phyloP scores from a whole-genome alignment of 768 basidiomycete genomes.

The Kwoniella dendrophila region DNA sequence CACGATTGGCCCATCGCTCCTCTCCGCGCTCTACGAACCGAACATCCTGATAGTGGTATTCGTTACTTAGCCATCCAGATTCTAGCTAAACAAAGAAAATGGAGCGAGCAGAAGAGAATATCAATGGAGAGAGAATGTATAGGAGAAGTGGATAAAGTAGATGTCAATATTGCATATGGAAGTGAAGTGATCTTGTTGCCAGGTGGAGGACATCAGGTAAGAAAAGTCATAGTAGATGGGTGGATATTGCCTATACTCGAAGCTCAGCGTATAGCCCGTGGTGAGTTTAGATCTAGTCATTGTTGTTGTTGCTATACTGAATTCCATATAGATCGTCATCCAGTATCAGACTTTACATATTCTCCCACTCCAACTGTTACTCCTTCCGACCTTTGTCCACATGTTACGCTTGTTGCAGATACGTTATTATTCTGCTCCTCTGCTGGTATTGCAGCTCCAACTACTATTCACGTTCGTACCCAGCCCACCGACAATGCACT shows the following conservation, averaged over 20 bases:
- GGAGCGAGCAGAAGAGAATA: slow-evolving; percentile 75
- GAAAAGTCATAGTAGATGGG: slow-evolving; percentile 63
- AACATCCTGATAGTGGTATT: slow-evolving; percentile 68
- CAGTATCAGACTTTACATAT: slow-evolving; percentile 10
- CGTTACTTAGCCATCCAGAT: slow-evolving; percentile 74
- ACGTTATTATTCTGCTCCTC: slow-evolving; percentile 57
- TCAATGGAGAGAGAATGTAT: slow-evolving; percentile 67
- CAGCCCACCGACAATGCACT: slow-evolving; percentile 66
- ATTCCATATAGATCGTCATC: slow-evolving; percentile 7
- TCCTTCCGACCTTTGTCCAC: slow-evolving; percentile 50
- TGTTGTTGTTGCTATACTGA: slow-evolving; percentile 58
- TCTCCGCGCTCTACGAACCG: slow-evolving; percentile 60
- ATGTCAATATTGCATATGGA: slow-evolving; percentile 59
- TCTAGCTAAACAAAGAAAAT: slow-evolving; percentile 73
- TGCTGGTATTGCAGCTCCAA: slow-evolving; percentile 15
- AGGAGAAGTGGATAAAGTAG: slow-evolving; percentile 64
- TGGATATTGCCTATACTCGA: slow-evolving; percentile 82
- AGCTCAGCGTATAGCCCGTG: slow-evolving; percentile 63
- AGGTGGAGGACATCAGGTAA: slow-evolving; percentile 35
- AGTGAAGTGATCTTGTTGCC: slow-evolving; percentile 21
- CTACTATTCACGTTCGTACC: slow-evolving; percentile 63
- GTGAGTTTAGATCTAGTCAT: slow-evolving; percentile 26
- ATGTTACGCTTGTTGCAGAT: slow-evolving; percentile 45
- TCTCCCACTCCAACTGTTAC: slow-evolving; percentile 64
- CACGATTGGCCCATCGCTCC: slow-evolving; percentile 65